Percentiles rank a stretch among this genome's conserved stretches.
Conservation (phyloP, 2,329 filamentous ascomycete species). For the Trichoderma citrinoviride region DNA sequence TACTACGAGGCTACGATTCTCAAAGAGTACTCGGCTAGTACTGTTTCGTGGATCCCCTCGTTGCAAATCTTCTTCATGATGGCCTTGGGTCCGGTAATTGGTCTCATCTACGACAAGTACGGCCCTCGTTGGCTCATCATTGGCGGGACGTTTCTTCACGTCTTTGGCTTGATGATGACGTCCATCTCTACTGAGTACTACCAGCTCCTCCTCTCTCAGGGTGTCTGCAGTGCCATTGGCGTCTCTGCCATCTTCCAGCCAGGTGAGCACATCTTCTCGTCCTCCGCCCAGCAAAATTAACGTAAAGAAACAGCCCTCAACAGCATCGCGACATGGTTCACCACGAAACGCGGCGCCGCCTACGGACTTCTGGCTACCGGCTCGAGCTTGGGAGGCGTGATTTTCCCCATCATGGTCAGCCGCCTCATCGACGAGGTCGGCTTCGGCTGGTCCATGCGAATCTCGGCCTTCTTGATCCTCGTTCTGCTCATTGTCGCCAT, state of each 20-base stretch:
- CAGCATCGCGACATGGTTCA: constrained; percentile 37
- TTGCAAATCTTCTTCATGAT: constrained; percentile 57
- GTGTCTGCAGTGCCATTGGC: constrained; percentile 39
- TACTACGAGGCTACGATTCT: constrained; percentile 55
- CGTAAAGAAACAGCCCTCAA: constrained; percentile 28
- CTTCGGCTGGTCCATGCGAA: constrained; percentile 42
- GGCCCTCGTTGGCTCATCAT: constrained; percentile 57
- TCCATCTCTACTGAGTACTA: constrained; percentile 46
- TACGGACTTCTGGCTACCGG: constrained; percentile 39
- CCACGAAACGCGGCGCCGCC: constrained; percentile 35
- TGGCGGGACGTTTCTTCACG: constrained; percentile 52
- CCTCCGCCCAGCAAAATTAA: not conserved
- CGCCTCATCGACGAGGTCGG: constrained; percentile 37
- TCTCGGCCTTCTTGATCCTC: constrained; percentile 39
- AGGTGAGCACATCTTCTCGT: constrained; percentile 20
- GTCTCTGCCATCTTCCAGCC: constrained; percentile 37
- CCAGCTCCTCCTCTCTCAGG: constrained; percentile 42
- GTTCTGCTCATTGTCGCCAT: constrained; percentile 35
- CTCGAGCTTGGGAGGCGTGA: constrained; percentile 39
- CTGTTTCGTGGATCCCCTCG: constrained; percentile 61
- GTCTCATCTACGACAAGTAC: constrained; percentile 60
- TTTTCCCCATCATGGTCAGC: constrained; percentile 42
- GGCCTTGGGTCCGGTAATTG: constrained; percentile 57
- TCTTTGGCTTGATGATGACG: constrained; percentile 64
- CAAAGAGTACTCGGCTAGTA: constrained; percentile 48